Base-by-base conservation (phyloP, 139 green algal genomes). In the Coccomyxa sp. region DNA sequence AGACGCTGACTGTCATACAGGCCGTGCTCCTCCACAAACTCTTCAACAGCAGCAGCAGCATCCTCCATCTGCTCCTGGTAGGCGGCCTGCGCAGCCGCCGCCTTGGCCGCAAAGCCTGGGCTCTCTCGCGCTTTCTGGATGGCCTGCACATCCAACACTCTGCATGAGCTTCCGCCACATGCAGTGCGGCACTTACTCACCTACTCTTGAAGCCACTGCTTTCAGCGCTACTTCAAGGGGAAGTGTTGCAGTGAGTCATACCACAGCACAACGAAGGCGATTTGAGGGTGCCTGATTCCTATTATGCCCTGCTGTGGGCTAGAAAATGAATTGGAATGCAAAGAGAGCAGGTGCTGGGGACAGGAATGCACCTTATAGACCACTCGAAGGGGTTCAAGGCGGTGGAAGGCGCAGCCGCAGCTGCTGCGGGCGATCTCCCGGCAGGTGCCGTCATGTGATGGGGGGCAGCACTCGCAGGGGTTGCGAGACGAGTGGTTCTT, bases 381-480 rank as follows among this genome's bases (percentile, higher is more conserved):
- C 58, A 68, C 28, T 0, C 87, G 87, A 68, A 85, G 68, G 0
- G 30, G 59, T 31, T 88, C 87, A 18, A 77, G 76, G 0, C 67
- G 60, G 81, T 90, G 87, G 63, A 90, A 90, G 10, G 80, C 82
- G 82, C 87, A 90, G 13, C 58, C 27, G 77, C 87, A 90, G 13
- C 45, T 45, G 28, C 17, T 67, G 13, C 28, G 32, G 0, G 79
- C 38, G 1, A 27, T 23, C 17, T 63, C 67, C 30, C 30, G 14
- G 66, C 87, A 89, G 13, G 15, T 58, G 57, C 85, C 75, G n/a
- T 84, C 57, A 67, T 86, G 60, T 10, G 13, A n/a, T 0, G 25
- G 30, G 4, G 59, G 76, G 79, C 81, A 84, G 51, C 23, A n/a
- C 38, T 31, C 58, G 76, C 88, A 91, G 76, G 67, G 83, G 58